Base-by-base conservation (phyloP, 2,329 filamentous ascomycete species). In the Nemania diffusa region DNA sequence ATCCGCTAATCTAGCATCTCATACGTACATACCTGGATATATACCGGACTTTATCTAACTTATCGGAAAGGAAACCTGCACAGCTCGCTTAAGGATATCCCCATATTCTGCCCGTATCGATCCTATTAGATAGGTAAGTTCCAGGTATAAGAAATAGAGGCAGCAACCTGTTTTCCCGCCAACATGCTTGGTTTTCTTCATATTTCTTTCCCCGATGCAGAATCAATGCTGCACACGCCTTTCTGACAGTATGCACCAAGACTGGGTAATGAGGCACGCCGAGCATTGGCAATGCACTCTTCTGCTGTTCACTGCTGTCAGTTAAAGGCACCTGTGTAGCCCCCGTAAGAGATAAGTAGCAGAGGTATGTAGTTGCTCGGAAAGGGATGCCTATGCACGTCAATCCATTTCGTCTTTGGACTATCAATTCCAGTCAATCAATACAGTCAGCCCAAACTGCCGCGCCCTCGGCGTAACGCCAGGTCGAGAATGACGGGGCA, bases 391-490 rank as follows among this genome's bases (percentile, higher is more conserved):
- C 15, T 11, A 58, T 37, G 26, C 48, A 52, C 58, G 32, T 15
- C 34, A 44, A 58, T 58, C 55, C 27, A 51, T 61, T 34, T 48
- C 17, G 42, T 27, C 17, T 6, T 40, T 52, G 27, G 32, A 61
- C 34, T 17, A 2, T 27, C 13, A n/a, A 63, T 58, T 48, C 64
- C 64, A 63, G 37, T 44, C 53, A 24, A 42, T 29, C 52, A 37
- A 24, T 32, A 11, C 15, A 32, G 13, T 57, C 29, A 27, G 9
- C 24, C 52, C 8, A 48, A 17, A n/a, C 60, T 22, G 22, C 65
- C 15, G 32, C 50, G 29, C n/a, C 50, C 40, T 17, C 53, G 40
- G 64, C 64, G 64, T 63, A 59, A 67, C 64, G 64, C 64, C 48
- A n/a, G 42, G 48, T 42, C 34, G 37, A 34, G 37, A 55, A 32